Base-by-base conservation (phyloP, 2,329 filamentous ascomycete genomes). In the Akanthomyces uredinophilus region DNA sequence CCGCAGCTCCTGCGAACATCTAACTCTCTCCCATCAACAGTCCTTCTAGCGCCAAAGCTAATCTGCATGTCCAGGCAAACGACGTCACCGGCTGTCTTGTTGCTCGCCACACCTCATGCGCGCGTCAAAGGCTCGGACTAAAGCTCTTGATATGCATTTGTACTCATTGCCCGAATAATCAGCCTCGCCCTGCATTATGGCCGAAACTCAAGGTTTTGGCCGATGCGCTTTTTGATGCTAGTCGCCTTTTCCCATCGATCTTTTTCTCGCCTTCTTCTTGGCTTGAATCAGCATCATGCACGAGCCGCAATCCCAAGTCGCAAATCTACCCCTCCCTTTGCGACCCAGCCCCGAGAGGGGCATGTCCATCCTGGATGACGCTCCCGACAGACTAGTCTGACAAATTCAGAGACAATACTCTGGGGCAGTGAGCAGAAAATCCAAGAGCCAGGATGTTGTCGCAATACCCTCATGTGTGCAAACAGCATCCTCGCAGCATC, bases 41-140 rank as follows among this genome's bases (percentile, higher is more conserved):
- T 20, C 27, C 46, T 35, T 52, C 47, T 60, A 60, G 57, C 24
- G 57, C 47, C 57, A 35, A 60, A 60, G 57, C 57, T 60, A 60
- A 60, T 60, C 57, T 60, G 35, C 47, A 52, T 35, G 41, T 41
- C 32, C 57, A 52, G 47, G 37, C 57, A 22, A 39, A 60, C 57
- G 46, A 60, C 57, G 57, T 60, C 57, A 60, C 47, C 22, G 54
- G 41, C 46, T 35, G 37, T 41, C 55, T 39, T 29, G 44, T 35
- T 35, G 14, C 24, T n/a, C 20, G 43, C 43, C 27, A 37, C 52
- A 20, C 29, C 44, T 47, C 43, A 44, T 55, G 41, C 54, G 18
- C 27, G 54, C 22, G 22, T 16, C 54, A 57, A 49, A 49, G 20
- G n/a, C 43, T n/a, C 35, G 24, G 35, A 51, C 46, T 16, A 39